Evolutionary conservation across 495 filamentous ascomycete genomes (phyloP), one percentile per base, ranked within the genome.

Genomic region (Aspergillus coremiiformis): DNA sequence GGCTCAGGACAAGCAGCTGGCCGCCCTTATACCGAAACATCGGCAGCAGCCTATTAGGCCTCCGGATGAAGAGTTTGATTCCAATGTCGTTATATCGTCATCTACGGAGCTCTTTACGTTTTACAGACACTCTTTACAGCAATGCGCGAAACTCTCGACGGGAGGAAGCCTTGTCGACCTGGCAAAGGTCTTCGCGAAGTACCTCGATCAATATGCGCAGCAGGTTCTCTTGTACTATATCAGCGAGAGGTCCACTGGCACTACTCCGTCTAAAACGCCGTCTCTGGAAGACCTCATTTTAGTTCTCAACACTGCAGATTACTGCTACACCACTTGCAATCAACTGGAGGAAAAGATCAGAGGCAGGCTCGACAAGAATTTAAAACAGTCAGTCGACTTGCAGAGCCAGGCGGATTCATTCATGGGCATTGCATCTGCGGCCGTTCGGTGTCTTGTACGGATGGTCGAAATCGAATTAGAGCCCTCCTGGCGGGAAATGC

Each of bases 71-170:
- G 93, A 98, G 44, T 96, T 97, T 69, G 86, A 88, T 30, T 75
- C 88, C 0, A 86, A 95, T 60, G 79, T 83, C n/a, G 93, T 95
- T 47, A 87, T 95, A 37, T 76, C 89, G 2, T 96, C 92, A 0
- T 96, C 94, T 3, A 96, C 92, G 42, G 93, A 98, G 61, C 82
- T 98, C 10, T 98, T 98, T 69, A 89, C 91, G 54, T 95, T 96
- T 60, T 98, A 98, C 66, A 87, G 94, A 33, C 78, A 88, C 39
- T 88, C 87, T 3, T 72, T 98, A 12, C 86, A 90, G 4, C 94
- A 97, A 70, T 98, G 93, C 64, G 90, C 94, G 10, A 97, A 96
- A 68, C 80, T 98, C 2, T 96, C 93, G 0, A 95, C 90, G 0
- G 89, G 91, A 14, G 81, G 82, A 48, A 84, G 89, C 52, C 78